A percentile compares a stretch with the other conserved stretches of the same genome.
phyloP scores from a whole-genome alignment of 2,329 filamentous ascomycete genomes.

The Apiospora arundinis region DNA sequence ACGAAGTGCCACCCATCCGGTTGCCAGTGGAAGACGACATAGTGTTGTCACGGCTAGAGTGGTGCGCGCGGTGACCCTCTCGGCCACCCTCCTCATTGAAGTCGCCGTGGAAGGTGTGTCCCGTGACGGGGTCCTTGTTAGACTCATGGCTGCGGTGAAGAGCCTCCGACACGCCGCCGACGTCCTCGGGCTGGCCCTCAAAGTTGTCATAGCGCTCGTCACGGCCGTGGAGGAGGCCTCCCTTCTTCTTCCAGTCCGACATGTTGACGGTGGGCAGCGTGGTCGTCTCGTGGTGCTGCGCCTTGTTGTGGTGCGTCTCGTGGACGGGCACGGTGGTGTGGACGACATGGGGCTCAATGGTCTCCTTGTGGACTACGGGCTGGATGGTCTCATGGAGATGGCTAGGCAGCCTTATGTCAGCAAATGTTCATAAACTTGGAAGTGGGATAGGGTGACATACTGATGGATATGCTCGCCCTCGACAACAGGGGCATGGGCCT shows the following conservation, averaged over 20 bases:
- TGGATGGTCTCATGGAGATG: conserved; percentile 73
- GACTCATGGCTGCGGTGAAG: conserved; percentile 24
- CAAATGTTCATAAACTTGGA: too few relatives aligned
- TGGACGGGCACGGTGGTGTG: conserved; percentile 77
- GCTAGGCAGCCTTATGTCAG: not conserved
- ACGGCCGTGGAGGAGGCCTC: conserved; percentile 57
- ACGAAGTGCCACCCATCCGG: not conserved
- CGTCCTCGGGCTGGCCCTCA: conserved; percentile 63
- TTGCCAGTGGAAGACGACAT: not conserved
- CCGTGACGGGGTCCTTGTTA: conserved; percentile 28
- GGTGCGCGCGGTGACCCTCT: not conserved
- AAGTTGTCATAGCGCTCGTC: conserved; percentile 64
- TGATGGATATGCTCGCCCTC: conserved; percentile 70
- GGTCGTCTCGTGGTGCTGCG: conserved; percentile 70
- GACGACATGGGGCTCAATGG: conserved; percentile 69
- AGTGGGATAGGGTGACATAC: conserved; percentile 18
- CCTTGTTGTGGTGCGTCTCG: conserved; percentile 71
- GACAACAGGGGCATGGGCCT: conserved; percentile 53
- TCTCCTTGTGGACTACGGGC: conserved; percentile 74
- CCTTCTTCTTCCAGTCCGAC: conserved; percentile 64
- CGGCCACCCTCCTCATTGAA: conserved; percentile 3
- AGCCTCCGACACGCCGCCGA: conserved; percentile 42
- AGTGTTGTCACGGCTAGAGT: not conserved
- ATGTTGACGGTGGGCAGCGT: conserved; percentile 69
- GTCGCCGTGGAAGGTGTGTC: conserved; percentile 21